Conservation (phyloP, 805 yeast species). For the Debaryomyces castellii region DNA sequence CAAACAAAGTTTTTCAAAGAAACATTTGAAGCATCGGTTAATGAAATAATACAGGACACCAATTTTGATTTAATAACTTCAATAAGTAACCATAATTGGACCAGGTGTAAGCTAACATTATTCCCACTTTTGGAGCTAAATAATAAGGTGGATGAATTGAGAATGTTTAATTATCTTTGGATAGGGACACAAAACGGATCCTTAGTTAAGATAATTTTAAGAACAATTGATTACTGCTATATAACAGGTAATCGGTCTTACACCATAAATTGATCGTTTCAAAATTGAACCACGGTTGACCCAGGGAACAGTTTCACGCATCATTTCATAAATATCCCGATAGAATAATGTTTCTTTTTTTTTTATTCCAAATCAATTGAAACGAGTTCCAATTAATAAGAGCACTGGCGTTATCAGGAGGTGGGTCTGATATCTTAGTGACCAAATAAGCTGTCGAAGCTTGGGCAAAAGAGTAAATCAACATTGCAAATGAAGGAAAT, state of each 20-base stretch:
- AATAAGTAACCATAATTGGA: slow-evolving; percentile 35
- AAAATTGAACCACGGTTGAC: slow-evolving; percentile 22
- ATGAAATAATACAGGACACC: slow-evolving; percentile 13
- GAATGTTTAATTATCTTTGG: slow-evolving; percentile 26
- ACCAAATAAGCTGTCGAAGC: slow-evolving; percentile 53
- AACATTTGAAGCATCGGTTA: slow-evolving; percentile 20
- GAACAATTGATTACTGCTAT: slow-evolving; percentile 30
- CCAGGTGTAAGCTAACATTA: slow-evolving; percentile 33
- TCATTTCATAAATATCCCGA: slow-evolving; percentile 17
- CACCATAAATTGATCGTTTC: not conserved
- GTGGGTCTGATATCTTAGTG: slow-evolving; percentile 52
- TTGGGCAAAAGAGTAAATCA: slow-evolving; percentile 53
- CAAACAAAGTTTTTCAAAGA: slow-evolving; percentile 33
- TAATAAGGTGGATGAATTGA: slow-evolving; percentile 33
- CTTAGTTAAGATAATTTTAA: slow-evolving; percentile 15
- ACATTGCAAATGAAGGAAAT: slow-evolving; percentile 46
- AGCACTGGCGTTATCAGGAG: slow-evolving; percentile 22
- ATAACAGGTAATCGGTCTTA: slow-evolving; percentile 37
- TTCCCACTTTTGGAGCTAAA: slow-evolving; percentile 35
- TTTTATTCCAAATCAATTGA: slow-evolving; percentile 33
- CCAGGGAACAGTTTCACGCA: too few relatives aligned
- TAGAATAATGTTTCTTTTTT: slow-evolving; percentile 15
- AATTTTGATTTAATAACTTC: slow-evolving; percentile 19
- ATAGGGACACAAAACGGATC: slow-evolving; percentile 7
- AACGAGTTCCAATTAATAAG: slow-evolving; percentile 31